Evolutionary conservation across 1,284 basidiomycete species (phyloP), one percentile per base, ranked within the genome.

Genomic region (Naganishia sp.): DNA sequence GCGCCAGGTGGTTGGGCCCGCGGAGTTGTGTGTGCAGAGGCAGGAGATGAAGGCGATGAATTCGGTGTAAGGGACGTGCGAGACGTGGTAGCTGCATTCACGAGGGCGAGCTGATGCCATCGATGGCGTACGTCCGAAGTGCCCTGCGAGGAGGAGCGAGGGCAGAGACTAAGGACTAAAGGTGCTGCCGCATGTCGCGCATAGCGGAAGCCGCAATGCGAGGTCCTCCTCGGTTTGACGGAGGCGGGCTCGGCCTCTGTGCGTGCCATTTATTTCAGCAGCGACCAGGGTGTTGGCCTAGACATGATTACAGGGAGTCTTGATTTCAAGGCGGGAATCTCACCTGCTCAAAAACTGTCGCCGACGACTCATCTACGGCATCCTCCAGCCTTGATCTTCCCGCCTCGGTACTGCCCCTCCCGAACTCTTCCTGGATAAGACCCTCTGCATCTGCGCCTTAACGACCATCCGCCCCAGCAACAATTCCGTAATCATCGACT

Each of bases 251-350:
- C 92, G 72, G 92, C 92, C 68, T 84, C 82, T 1, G 90, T 87
- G 2, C 84, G 78, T 11, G 84, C 85, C 67, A 90, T 85, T 7
- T 94, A 28, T 86, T 52, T 95, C 95, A 71, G 92, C 88, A 0
- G 92, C 93, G 6, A 99, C 92, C 92, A 95, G 94, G 0, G 84
- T 88, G 76, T 94, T 94, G 2, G 92, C 92, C 77, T 93, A 67
- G 5, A 28, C 28, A 21, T 28, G 50, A 58, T 45, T 7, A 0
- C 7, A 15, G 13, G 11, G 28, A 10, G 23, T 28, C 28, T 28
- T 28, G 28, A 28, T 28, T 28, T n/a, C 25, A 39, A 39, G 32
- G 28, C 42, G 23, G 18, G 42, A 31, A 10, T 39, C 78, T 71
- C 62, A 79, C 79, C 74, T 80, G 90, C 69, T 85, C 85, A 73